Base-by-base conservation (phyloP, 768 basidiomycete genomes). In the Botryobasidium botryosum region DNA sequence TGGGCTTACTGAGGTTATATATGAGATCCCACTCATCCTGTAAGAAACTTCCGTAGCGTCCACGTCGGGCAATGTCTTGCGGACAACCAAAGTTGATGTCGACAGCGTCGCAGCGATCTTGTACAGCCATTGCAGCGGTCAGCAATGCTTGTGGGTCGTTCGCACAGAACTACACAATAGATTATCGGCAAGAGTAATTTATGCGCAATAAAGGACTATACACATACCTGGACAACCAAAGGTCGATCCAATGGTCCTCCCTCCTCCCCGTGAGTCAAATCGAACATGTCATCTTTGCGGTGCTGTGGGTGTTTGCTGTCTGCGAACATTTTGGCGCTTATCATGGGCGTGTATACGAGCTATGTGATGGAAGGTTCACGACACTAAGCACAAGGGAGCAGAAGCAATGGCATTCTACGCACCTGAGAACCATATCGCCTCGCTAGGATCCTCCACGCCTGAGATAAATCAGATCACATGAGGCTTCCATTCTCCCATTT, bases 261-360 rank as follows among this genome's bases (percentile, higher is more conserved):
- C 64, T 97, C 94, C 58, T 97, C 88, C 4, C 74, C 80, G 29
- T 66, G 61, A 4, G 66, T 56, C 25, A 79, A 64, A 60, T 85
- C 71, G 53, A 91, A 91, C 53, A 70, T 69, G 35, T 72, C 64
- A 55, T 78, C 75, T 6, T 61, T 59, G 53, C 72, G 70, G 50
- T 73, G 69, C 4, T 6, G 57, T n/a, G n/a, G n/a, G n/a, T n/a
- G n/a, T 58, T 18, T 29, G 17, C 62, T 55, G 49, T 74, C 68
- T 1, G 64, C 63, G 51, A 77, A 88, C 64, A 84, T 75, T 64
- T 84, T 88, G 48, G 90, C 86, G 50, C 92, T 86, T 55, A 99
- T 94, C 94, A 99, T 99, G 15, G 94, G 94, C 0, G 91, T 90
- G 57, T 94, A 97, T n/a, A 75, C 71, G 18, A 96, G 70, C 75